These are phyloP conservation scores for Tirmania nivea DNA, from an alignment of 495 filamentous ascomycete genomes.

Conservation along the genomic window DNA sequence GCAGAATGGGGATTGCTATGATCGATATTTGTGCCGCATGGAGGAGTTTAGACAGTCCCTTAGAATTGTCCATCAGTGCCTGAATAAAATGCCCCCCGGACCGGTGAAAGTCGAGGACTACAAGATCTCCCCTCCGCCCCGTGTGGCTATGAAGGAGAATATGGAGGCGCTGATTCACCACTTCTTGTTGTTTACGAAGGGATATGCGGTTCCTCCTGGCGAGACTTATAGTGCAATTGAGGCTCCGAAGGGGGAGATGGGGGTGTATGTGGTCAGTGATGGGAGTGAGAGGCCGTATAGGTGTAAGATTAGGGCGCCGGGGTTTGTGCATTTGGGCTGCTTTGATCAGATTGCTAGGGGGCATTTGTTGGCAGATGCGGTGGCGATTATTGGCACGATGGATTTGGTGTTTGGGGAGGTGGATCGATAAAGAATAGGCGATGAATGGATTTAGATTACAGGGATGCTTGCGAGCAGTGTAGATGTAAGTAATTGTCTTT, in stretches of 20 bases:
- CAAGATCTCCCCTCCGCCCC: slow-evolving; percentile 90
- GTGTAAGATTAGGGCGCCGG: slow-evolving; percentile 91
- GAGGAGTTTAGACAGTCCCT: slow-evolving; percentile 97
- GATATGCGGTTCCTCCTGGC: slow-evolving; percentile 89
- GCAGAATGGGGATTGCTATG: slow-evolving; percentile 95
- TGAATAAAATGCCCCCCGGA: slow-evolving; percentile 95
- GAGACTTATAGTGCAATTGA: slow-evolving; percentile 97
- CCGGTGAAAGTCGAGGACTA: slow-evolving; percentile 93
- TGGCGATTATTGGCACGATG: slow-evolving; percentile 91
- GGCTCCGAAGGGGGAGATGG: slow-evolving; percentile 99
- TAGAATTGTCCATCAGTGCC: slow-evolving; percentile 92
- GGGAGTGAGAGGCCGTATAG: slow-evolving; percentile 90
- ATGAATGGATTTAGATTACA: no score
- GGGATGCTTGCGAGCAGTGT: no score
- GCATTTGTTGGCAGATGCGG: slow-evolving; percentile 88
- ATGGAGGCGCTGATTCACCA: slow-evolving; percentile 99
- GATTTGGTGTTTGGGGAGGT: slow-evolving; percentile 63
- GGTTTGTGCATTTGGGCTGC: slow-evolving; percentile 83
- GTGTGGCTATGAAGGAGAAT: slow-evolving; percentile 99
- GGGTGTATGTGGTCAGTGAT: slow-evolving; percentile 89
- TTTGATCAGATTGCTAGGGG: slow-evolving; percentile 86
- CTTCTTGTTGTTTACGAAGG: slow-evolving; percentile 96
- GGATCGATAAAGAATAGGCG: slow-evolving; percentile 29
- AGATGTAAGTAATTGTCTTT: no score
- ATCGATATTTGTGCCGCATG: slow-evolving; percentile 97